These are phyloP conservation scores for Vaucheria bursata DNA, from an alignment of 352 stramenopile genomes.

Conservation along the genomic window DNA sequence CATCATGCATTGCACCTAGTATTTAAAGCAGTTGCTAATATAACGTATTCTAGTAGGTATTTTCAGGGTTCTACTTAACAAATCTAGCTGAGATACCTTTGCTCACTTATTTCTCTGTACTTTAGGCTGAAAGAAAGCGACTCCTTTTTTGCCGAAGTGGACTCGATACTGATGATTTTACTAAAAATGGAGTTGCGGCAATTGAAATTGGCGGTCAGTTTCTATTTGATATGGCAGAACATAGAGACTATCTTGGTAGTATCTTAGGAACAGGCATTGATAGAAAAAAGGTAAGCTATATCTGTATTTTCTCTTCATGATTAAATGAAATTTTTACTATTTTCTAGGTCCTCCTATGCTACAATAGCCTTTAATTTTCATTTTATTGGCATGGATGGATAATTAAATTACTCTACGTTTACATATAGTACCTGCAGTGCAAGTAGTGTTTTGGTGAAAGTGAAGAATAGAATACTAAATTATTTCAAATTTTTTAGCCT, in stretches of 20 bases:
- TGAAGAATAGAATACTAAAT: too few species aligned
- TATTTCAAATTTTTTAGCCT: too few species aligned
- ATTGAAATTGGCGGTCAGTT: constrained; percentile 45
- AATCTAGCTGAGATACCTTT: neutral
- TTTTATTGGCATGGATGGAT: neutral
- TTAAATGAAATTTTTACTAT: constrained; percentile 6
- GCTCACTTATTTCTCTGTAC: neutral
- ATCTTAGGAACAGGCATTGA: constrained; percentile 40
- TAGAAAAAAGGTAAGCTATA: constrained; percentile 31
- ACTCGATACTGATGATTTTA: neutral
- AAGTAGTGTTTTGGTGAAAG: too few species aligned
- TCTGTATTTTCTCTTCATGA: too few species aligned
- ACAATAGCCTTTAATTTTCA: neutral
- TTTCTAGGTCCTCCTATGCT: constrained; percentile 13
- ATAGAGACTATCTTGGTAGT: constrained; percentile 38
- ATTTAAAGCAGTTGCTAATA: neutral
- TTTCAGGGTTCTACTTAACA: too few species aligned
- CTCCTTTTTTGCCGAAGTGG: constrained; percentile 29
- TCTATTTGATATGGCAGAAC: constrained; percentile 43
- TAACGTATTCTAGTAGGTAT: neutral
- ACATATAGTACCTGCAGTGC: too few species aligned
- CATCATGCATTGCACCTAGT: too few species aligned
- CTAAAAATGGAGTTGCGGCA: constrained; percentile 20
- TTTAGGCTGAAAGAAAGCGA: constrained; percentile 39
- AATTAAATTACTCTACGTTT: too few species aligned